These are phyloP conservation scores for Pittosporum tobira DNA, from an alignment of 129 eudicot species.

Conservation along the genomic window DNA sequence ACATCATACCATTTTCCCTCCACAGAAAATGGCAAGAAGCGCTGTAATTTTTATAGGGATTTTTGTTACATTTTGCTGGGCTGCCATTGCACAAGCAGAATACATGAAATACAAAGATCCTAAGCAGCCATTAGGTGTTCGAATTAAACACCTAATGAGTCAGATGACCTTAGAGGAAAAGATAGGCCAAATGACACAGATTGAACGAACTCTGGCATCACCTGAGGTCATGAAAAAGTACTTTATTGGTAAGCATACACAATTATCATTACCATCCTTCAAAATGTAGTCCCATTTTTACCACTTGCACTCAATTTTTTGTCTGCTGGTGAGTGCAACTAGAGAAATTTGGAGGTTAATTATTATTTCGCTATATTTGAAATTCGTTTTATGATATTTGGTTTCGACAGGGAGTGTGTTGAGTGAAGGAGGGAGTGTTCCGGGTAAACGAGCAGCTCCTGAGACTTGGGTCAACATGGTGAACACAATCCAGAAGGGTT, in stretches of 20 bases:
- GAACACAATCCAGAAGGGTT: slow-evolving; percentile 33
- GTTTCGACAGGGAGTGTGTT: slow-evolving; percentile 40
- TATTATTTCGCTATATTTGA: no score
- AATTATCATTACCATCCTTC: not conserved
- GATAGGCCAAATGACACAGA: slow-evolving; percentile 61
- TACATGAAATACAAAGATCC: slow-evolving; percentile 51
- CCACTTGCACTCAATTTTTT: no score
- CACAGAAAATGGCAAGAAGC: not conserved
- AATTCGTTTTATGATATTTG: no score
- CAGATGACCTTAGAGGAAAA: slow-evolving; percentile 56
- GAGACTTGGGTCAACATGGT: slow-evolving; percentile 52
- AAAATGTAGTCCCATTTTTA: no score
- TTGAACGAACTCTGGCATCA: slow-evolving; percentile 43
- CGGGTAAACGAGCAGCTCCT: slow-evolving; percentile 32
- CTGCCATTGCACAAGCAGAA: slow-evolving; percentile 24
- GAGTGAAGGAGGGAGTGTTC: slow-evolving; percentile 50
- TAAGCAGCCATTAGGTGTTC: slow-evolving; percentile 24
- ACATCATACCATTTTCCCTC: not conserved
- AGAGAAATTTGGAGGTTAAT: no score
- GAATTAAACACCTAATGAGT: slow-evolving; percentile 39
- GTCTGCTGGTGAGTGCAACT: no score
- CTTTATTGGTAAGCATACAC: slow-evolving; percentile 37
- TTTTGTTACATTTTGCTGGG: slow-evolving; percentile 26
- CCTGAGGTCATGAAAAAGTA: slow-evolving; percentile 51
- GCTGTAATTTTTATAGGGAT: not conserved